Evolutionary conservation across 177 flowering plant genomes (phyloP).

Genomic region (Tripterygium wilfordii): DNA sequence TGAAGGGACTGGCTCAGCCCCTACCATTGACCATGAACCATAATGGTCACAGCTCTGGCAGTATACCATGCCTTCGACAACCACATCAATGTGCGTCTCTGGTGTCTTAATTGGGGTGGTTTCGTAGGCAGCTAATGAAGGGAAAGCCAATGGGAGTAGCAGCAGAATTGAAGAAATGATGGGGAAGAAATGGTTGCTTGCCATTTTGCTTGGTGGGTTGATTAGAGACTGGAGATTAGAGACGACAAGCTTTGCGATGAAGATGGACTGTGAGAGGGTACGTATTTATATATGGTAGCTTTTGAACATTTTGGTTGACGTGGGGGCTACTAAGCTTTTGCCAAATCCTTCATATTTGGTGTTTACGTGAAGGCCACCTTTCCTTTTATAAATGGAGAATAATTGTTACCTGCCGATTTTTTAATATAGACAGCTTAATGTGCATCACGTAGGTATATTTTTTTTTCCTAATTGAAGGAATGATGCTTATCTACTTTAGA

Average conservation of each 20-base stretch:
- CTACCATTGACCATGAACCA: slow-evolving; percentile 54
- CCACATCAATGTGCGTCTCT: slow-evolving; percentile 37
- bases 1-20: slow-evolving; percentile 46
- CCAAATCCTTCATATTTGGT: slow-evolving; percentile 3
- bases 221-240: neutral
- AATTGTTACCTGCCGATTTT: neutral
- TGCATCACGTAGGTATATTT: neutral
- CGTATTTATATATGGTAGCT: slow-evolving; percentile 3
- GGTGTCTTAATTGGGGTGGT: slow-evolving; percentile 8
- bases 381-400: slow-evolving; percentile 2
- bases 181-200: slow-evolving; percentile 17
- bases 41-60: slow-evolving; percentile 63
- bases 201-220: slow-evolving; percentile 23
- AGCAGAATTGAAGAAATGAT: slow-evolving; percentile 26
- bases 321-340: slow-evolving; percentile 25
- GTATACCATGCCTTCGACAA: slow-evolving; percentile 75
- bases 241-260: slow-evolving; percentile 2
- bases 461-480: neutral
- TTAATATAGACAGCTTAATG: too few species aligned
- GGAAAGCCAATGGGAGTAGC: slow-evolving; percentile 27
- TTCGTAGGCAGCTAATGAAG: slow-evolving; percentile 13
- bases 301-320: slow-evolving; percentile 16
- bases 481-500: too few species aligned
- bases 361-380: slow-evolving; percentile 29
- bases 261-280: neutral